Base-by-base conservation (phyloP, 2,329 filamentous ascomycete genomes). In the Venturia carpophila region DNA sequence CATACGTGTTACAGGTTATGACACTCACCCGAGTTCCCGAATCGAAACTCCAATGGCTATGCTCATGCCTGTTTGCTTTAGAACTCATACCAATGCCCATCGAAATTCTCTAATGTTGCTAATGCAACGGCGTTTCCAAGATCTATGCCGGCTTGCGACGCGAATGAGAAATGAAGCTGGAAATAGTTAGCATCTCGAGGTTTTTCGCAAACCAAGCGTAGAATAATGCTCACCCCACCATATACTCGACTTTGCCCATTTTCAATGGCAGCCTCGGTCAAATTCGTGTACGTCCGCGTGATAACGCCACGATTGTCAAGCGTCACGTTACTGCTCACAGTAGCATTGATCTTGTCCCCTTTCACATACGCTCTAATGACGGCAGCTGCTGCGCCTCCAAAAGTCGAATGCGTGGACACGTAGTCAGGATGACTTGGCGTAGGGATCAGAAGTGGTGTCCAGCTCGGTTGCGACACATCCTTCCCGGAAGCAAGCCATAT, bases 371-470 rank as follows among this genome's bases (percentile, higher is more conserved):
- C 64, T 34, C 66, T 67, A 27, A 73, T 69, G 15, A 71, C 68
- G n/a, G 69, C 67, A 1, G 69, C 68, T 6, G 69, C 71, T 30
- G 71, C 70, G 5, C 67, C 69, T 19, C 71, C 70, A 62, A 72
- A 73, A 2, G 68, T 70, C 2, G 71, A 69, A 60, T 72, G 70
- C 5, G 71, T 72, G 9, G 69, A 70, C 17, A 69, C 66, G 42
- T 73, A 72, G n/a, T 73, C 71, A 34, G 70, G 69, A 52, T 73
- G 71, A 52, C 68, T 72, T 2, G 70, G 70, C 21, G 71, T 73
- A 2, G 68, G 69, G 27, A 63, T 67, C 17, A 73, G 66, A 11
- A 71, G 66, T n/a, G 71, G 71, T 1, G 68, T 70, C 69, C 69
- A 73, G 55, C 62, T 62, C 1, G 69, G 69, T 37, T 67, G 63